Base-by-base conservation (phyloP, 2,329 filamentous ascomycete genomes). In the Pestalotiopsis sp. region DNA sequence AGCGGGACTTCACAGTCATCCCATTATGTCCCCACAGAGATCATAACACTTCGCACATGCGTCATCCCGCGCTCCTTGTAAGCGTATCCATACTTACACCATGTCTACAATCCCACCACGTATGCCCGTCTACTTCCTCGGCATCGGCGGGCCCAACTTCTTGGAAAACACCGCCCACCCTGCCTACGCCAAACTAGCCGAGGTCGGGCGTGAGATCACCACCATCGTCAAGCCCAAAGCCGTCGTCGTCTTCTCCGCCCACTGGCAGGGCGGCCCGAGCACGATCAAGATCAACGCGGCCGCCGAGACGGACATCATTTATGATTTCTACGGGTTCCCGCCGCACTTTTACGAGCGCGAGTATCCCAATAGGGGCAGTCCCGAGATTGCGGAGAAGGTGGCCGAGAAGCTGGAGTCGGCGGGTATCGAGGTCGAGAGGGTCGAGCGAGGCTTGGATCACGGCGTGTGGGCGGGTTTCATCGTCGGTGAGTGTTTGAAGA, bases 241-340 rank as follows among this genome's bases (percentile, higher is more conserved):
- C 6, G 83, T 92, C 23, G 85, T 92, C 3, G 87, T 91, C 7
- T 87, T 92, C 73, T 91, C 89, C 2, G 90, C 89, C 0, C 89
- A 92, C 78, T 92, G 90, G 89, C 86, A 90, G 78, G 86, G 82
- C 64, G 77, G 68, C 70, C 76, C 75, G 58, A 81, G 83, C 74
- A 84, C 77, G 1, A 81, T 90, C 62, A 79, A 87, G 73, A 83
- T 90, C 74, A 90, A 90, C 73, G 85, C 82, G 1, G 85, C 84
- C 1, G 86, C 88, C 73, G 78, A 81, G 27, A 85, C 84, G 20
- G 83, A 86, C 68, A 73, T 90, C 71, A 88, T 91, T 63, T 90
- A 90, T 75, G 88, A 90, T 80, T 90, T 88, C 78, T 87, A 88
- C 73, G 88, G 88, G 0, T 91, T 91, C 75, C 89, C 88, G 1